A percentile compares a stretch with the other conserved stretches of the same genome.
phyloP scores from a whole-genome alignment of 1,284 basidiomycete genomes.

The Rhodotorula sp. region DNA sequence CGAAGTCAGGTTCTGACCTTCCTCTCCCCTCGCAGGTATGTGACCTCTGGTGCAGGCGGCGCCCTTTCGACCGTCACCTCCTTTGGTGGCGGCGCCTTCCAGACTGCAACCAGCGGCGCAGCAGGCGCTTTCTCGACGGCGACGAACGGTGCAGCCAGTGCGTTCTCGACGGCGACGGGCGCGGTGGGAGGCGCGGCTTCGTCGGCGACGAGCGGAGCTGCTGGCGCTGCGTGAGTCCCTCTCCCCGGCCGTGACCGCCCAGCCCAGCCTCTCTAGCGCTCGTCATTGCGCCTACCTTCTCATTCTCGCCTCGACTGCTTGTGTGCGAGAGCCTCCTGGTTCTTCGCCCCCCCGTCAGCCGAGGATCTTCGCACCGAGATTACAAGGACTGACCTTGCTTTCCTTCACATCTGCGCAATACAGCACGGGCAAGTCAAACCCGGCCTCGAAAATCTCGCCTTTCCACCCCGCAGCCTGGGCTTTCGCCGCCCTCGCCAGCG shows the following conservation, averaged over 20 bases:
- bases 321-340: neutral
- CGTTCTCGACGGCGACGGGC: constrained; percentile 5
- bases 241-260: too few species aligned
- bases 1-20: neutral
- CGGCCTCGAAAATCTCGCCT: neutral
- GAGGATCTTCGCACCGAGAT: neutral
- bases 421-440: constrained; percentile 1
- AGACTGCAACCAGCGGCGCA: constrained; percentile 10
- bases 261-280: neutral
- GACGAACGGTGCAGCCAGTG: neutral
- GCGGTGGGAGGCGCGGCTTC: constrained; percentile 2
- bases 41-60: constrained; percentile 10
- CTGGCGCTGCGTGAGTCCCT: neutral
- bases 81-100: constrained; percentile 13
- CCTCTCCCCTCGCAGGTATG: neutral
- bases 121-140: neutral
- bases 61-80: constrained; percentile 13
- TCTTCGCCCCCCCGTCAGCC: too few species aligned
- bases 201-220: constrained; percentile 1
- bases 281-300: neutral
- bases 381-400: neutral
- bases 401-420: neutral
- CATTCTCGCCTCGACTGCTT: neutral
- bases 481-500: constrained; percentile 9
- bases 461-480: constrained; percentile 1